A percentile compares a stretch with the other conserved stretches of the same genome.
phyloP scores from a whole-genome alignment of 495 filamentous ascomycete species.

The Cercophora newfieldiana region DNA sequence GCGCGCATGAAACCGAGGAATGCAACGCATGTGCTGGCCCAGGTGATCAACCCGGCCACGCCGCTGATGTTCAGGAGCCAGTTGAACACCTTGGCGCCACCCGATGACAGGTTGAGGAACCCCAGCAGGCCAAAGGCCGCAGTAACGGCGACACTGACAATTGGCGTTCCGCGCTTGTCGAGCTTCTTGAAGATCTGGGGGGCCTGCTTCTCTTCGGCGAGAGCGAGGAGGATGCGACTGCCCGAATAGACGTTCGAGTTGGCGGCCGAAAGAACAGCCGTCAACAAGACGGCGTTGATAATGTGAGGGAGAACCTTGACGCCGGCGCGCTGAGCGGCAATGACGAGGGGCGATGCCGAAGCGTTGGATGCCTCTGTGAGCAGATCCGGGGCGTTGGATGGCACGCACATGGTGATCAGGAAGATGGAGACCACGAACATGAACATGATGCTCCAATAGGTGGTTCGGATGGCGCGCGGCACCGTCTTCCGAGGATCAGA shows the following conservation, averaged over 20 bases:
- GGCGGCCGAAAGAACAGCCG: conserved; percentile 56
- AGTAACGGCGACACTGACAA: conserved; percentile 42
- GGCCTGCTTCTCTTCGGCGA: conserved; percentile 62
- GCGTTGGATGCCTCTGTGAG: conserved; percentile 48
- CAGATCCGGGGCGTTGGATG: conserved; percentile 52
- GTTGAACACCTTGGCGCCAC: conserved; percentile 56
- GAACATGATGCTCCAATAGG: conserved; percentile 61
- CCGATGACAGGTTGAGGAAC: conserved; percentile 54
- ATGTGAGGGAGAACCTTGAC: conserved; percentile 66
- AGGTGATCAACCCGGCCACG: conserved; percentile 69
- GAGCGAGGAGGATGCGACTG: conserved; percentile 63
- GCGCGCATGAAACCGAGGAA: conserved; percentile 64
- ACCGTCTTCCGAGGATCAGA: conserved; percentile 59
- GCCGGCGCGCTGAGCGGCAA: conserved; percentile 64
- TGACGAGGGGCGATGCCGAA: conserved; percentile 69
- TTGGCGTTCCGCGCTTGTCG: conserved; percentile 45
- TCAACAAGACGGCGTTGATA: conserved; percentile 71
- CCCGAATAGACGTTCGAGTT: conserved; percentile 62
- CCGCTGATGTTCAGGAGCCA: conserved; percentile 61
- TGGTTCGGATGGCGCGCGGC: conserved; percentile 50
- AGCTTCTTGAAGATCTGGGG: conserved; percentile 48
- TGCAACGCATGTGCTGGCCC: conserved; percentile 59
- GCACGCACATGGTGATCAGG: conserved; percentile 67
- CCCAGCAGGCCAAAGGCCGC: conserved; percentile 51
- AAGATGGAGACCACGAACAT: conserved; percentile 70